Evolutionary conservation across 768 basidiomycete species (phyloP).

Genomic region (Suillus luteus): DNA sequence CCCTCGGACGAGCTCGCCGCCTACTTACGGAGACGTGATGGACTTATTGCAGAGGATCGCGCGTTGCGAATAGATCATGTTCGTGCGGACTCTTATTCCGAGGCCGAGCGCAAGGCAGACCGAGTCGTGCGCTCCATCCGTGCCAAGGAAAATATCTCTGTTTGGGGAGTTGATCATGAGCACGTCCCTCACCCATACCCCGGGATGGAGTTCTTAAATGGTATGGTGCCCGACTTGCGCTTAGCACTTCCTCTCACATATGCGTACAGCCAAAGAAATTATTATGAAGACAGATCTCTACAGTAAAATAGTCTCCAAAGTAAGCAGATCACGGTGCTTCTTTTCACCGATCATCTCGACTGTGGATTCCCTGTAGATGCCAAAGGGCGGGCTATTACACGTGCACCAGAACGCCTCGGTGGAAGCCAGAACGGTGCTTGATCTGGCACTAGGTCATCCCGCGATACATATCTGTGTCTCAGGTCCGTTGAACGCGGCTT

Average conservation of each 20-base stretch:
- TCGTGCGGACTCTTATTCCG: conserved; percentile 30
- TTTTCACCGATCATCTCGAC: neutral
- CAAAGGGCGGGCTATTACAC: conserved; percentile 49
- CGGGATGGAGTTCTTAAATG: conserved; percentile 76
- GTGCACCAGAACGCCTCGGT: conserved; percentile 47
- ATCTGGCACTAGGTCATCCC: conserved; percentile 40
- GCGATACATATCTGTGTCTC: conserved; percentile 40
- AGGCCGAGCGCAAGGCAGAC: conserved; percentile 55
- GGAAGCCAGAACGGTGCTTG: conserved; percentile 36
- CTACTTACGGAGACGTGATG: conserved; percentile 22
- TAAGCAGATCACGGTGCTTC: conserved; percentile 13
- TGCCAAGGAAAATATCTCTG: conserved; percentile 46
- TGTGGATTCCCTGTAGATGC: conserved; percentile 37
- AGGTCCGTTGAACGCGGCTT: conserved; percentile 24
- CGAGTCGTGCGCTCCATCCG: conserved; percentile 55
- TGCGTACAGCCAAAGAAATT: conserved; percentile 28
- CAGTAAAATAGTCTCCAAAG: conserved; percentile 38
- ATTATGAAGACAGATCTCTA: conserved; percentile 44
- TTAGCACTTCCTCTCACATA: conserved; percentile 1
- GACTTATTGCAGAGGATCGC: conserved; percentile 45
- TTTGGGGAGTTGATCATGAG: conserved; percentile 60
- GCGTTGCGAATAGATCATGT: conserved; percentile 49
- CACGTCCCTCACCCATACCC: conserved; percentile 63
- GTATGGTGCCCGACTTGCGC: conserved; percentile 31
- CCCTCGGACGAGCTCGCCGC: conserved; percentile 1